Percentiles rank a stretch among this genome's conserved stretches.
Conservation (phyloP, 208 protist genomes). For the Novymonas esmeraldas region DNA sequence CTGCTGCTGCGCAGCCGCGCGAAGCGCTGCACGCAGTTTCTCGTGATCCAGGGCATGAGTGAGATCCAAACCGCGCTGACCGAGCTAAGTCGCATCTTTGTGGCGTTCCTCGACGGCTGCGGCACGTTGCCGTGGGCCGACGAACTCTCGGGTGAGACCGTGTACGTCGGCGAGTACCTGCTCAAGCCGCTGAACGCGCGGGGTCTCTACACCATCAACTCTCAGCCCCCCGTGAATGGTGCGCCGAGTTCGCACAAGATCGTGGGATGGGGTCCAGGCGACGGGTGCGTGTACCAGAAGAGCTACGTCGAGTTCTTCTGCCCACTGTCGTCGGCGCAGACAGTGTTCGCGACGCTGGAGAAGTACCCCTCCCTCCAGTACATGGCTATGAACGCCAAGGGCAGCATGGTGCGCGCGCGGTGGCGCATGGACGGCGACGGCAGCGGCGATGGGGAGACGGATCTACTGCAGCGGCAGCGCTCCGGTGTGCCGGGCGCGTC, state of each 20-base stretch:
- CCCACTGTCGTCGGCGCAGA: constrained; percentile 30
- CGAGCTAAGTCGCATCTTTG: constrained; percentile 47
- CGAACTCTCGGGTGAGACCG: constrained; percentile 60
- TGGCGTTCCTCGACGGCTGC: constrained; percentile 43
- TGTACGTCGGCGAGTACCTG: constrained; percentile 63
- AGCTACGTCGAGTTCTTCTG: constrained; percentile 75
- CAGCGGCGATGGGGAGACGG: constrained; percentile 2
- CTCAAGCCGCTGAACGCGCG: constrained; percentile 74
- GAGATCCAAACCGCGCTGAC: constrained; percentile 35
- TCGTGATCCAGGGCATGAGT: constrained; percentile 26
- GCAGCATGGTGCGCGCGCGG: constrained; percentile 24
- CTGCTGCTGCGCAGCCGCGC: constrained; percentile 41
- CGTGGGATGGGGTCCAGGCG: constrained; percentile 64
- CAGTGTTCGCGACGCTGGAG: constrained; percentile 43
- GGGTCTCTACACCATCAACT: constrained; percentile 95
- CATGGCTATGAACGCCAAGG: constrained; percentile 42
- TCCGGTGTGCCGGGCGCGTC: background rate
- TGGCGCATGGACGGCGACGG: constrained; percentile 30
- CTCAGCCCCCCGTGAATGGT: constrained; percentile 91
- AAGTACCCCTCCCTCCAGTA: constrained; percentile 57
- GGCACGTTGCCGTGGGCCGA: constrained; percentile 81
- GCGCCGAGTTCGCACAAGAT: constrained; percentile 66
- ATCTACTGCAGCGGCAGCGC: background rate
- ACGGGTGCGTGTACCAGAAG: constrained; percentile 73
- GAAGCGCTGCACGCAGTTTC: constrained; percentile 48